Evolutionary conservation across 768 basidiomycete genomes (phyloP), one percentile per base, ranked within the genome.

Genomic region (Crepidotus variabilis): DNA sequence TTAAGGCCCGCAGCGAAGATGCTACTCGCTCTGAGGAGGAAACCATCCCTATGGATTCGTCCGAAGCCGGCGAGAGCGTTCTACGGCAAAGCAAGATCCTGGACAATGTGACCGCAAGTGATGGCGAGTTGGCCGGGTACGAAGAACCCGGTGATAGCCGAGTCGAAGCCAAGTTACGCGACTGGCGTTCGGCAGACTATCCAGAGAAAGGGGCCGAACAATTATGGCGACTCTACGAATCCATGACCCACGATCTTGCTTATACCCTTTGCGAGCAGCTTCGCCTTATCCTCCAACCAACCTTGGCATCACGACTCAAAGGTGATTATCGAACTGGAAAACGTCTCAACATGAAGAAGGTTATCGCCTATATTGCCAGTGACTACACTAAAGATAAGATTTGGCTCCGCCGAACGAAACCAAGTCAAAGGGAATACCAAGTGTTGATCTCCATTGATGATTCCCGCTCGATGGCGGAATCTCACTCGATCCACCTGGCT

Each of bases 321-420:
- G 97, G 97, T 36, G 97, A 98, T 75, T 99, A 97, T 71, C 90
- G 95, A 28, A 95, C 92, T 0, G 97, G 97, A 52, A 99, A 99
- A 73, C 83, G 96, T 18, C 82, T 99, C 28, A 98, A 98, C 72
- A 98, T 98, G 96, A 94, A 95, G 70, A 95, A 95, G 73, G 93
- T 98, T 69, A 95, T 99, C 58, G 86, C 91, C 2, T 98, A 96
- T 77, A 95, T 99, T 58, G 96, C 97, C 34, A 92, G 90, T 73
- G 97, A 99, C 73, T 99, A 92, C 77, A 98, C 95, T 51, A 98
- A 98, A 70, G 96, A 99, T 80, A 95, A 95, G 73, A 98, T 98
- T 61, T 99, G 97, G 97, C 78, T 98, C 34, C 88, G 96, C 22
- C 83, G 97, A 20, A 97, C 95, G 2, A 86, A 90, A 50, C 96